Evolutionary conservation across 2,329 filamentous ascomycete genomes (phyloP).

Genomic region (Cladophialophora carrionii): DNA sequence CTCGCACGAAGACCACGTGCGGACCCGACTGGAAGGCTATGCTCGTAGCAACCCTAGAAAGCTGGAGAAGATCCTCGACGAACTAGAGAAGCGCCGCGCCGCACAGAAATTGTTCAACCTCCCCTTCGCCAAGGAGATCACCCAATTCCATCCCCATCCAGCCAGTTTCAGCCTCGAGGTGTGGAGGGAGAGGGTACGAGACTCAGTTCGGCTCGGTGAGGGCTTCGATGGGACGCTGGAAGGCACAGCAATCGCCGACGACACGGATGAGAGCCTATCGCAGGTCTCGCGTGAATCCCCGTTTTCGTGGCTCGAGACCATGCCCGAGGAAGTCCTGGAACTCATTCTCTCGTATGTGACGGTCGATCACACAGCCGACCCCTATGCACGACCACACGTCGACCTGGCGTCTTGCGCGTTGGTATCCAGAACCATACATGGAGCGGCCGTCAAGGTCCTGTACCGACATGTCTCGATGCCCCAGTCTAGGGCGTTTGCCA

Average conservation of each 20-base stretch:
- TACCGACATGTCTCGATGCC: constrained; percentile 81
- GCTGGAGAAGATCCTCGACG: constrained; percentile 36
- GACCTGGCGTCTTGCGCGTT: constrained; percentile 76
- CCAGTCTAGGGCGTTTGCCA: constrained; percentile 80
- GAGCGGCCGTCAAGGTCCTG: constrained; percentile 72
- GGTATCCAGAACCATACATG: constrained; percentile 74
- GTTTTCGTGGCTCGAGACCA: constrained; percentile 29
- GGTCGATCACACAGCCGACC: constrained; percentile 74
- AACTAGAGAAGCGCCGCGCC: constrained; percentile 34
- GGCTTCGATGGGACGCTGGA: constrained; percentile 14
- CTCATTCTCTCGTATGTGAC: constrained; percentile 75
- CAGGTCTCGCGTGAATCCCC: background rate
- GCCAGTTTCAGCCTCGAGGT: constrained; percentile 35
- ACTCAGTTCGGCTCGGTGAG: constrained; percentile 25
- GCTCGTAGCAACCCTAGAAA: constrained; percentile 34
- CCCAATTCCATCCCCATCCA: constrained; percentile 26
- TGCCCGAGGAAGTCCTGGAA: constrained; percentile 54
- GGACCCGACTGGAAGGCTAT: constrained; percentile 33
- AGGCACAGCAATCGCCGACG: constrained; percentile 31
- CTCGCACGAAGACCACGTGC: constrained; percentile 35
- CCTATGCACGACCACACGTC: constrained; percentile 73
- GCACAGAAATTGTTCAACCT: constrained; percentile 36
- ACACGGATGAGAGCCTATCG: constrained; percentile 29
- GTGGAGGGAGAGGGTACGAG: constrained; percentile 35
- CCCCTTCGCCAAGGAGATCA: constrained; percentile 33